These are phyloP conservation scores for Cystodermella granulosa DNA, from an alignment of 1,284 basidiomycete species.

Conservation along the genomic window DNA sequence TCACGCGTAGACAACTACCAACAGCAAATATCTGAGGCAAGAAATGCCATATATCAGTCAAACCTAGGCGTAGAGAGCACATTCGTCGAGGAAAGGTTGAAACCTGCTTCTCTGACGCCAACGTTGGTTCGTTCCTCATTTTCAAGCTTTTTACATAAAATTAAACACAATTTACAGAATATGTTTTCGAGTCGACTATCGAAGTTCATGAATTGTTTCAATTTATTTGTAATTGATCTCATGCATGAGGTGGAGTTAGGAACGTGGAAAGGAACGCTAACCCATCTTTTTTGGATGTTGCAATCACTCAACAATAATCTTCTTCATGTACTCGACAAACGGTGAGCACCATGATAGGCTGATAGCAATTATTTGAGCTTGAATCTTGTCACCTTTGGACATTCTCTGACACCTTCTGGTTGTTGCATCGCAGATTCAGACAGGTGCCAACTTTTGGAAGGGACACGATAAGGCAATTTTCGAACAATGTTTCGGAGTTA, in stretches of 20 bases:
- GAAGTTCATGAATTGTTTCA: constrained; percentile 16
- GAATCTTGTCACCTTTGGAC: no score
- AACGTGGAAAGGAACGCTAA: constrained; percentile 30
- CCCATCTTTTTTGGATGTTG: constrained; percentile 28
- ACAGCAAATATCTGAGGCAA: no score
- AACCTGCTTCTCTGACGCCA: constrained; percentile 13
- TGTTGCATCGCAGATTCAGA: constrained; percentile 18
- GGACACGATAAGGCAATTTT: constrained; percentile 30
- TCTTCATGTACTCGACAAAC: constrained; percentile 18
- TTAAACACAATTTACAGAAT: constrained; percentile 15
- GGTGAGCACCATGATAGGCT: constrained; percentile 14
- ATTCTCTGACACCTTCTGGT: no score
- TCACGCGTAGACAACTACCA: no score
- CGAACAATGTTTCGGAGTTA: constrained; percentile 31
- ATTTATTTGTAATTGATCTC: constrained; percentile 24
- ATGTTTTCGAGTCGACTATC: constrained; percentile 22
- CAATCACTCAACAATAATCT: constrained; percentile 12
- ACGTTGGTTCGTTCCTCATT: constrained; percentile 8
- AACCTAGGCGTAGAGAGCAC: constrained; percentile 5
- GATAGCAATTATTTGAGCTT: no score
- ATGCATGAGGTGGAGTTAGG: no score
- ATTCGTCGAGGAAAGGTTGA: constrained; percentile 9
- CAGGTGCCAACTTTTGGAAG: constrained; percentile 28
- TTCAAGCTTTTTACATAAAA: neutral
- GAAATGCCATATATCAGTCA: constrained; percentile 5